Percentiles rank a stretch among this genome's conserved stretches.
Conservation (phyloP, 1,284 basidiomycete species). For the Fomitopsis pinicola region DNA sequence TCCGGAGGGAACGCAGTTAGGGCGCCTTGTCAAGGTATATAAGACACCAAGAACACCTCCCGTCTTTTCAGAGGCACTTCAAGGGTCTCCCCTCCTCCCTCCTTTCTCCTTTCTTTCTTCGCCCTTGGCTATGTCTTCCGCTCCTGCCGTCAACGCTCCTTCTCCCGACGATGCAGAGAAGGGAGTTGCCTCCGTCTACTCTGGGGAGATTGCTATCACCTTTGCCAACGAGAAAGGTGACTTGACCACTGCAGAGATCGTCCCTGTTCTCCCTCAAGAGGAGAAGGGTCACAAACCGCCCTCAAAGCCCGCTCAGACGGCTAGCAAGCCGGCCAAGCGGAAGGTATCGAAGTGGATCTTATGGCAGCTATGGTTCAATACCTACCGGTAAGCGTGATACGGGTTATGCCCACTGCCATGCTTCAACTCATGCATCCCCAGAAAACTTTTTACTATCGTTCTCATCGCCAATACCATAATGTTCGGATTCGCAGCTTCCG, state of each 20-base stretch:
- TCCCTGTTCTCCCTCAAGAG: constrained; percentile 32
- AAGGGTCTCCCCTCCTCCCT: neutral
- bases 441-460: constrained; percentile 62
- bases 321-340: constrained; percentile 31
- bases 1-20: neutral
- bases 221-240: constrained; percentile 36
- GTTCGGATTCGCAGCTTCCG: constrained; percentile 54
- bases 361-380: constrained; percentile 66
- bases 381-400: constrained; percentile 44
- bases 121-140: constrained; percentile 18
- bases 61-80: neutral
- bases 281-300: constrained; percentile 33
- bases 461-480: constrained; percentile 58
- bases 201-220: constrained; percentile 23
- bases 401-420: neutral
- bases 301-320: constrained; percentile 21
- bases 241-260: constrained; percentile 14
- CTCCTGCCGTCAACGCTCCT: constrained; percentile 27
- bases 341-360: constrained; percentile 54
- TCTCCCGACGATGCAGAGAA: constrained; percentile 53
- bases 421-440: constrained; percentile 20
- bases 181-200: constrained; percentile 41
- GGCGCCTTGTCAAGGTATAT: neutral
- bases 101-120: neutral
- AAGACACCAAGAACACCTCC: neutral